Conservation (phyloP, 2,329 filamentous ascomycete species). For the Fusarium praegraminearum region DNA sequence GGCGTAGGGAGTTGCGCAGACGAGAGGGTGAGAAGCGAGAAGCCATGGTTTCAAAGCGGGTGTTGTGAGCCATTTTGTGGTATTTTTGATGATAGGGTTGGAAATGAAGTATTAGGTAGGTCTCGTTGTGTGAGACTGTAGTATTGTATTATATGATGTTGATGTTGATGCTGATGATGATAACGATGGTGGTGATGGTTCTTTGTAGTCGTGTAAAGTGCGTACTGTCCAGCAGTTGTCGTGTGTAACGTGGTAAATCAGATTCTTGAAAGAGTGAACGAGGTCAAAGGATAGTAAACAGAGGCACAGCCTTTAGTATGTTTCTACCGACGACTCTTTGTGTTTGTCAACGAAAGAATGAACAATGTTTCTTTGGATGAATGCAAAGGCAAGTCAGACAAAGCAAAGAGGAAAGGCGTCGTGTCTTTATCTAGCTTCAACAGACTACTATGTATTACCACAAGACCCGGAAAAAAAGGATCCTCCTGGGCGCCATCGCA, state of each 20-base stretch:
- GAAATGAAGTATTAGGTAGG: neutral
- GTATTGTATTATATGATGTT: slow-evolving; percentile 9
- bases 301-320: slow-evolving; percentile 44
- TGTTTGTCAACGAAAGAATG: slow-evolving; percentile 25
- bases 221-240: slow-evolving; percentile 45
- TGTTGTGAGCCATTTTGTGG: slow-evolving; percentile 42
- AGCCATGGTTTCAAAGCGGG: slow-evolving; percentile 63
- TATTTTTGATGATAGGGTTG: neutral
- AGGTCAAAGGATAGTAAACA: slow-evolving; percentile 17
- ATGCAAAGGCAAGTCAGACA: slow-evolving; percentile 24
- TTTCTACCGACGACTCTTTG: slow-evolving; percentile 25
- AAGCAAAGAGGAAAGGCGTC: slow-evolving; percentile 2
- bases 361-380: slow-evolving; percentile 24
- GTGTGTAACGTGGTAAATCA: neutral
- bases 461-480: slow-evolving; percentile 22
- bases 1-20: slow-evolving; percentile 66
- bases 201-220: slow-evolving; percentile 1
- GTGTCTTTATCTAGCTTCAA: slow-evolving; percentile 27
- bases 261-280: slow-evolving; percentile 28
- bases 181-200: neutral
- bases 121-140: neutral
- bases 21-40: slow-evolving; percentile 63
- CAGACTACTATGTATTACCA: neutral
- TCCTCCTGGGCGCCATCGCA: neutral
- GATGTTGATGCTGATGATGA: neutral